Evolutionary conservation across 805 yeast species (phyloP), one percentile per base, ranked within the genome.

Genomic region (Saccharomycopsis sp.): DNA sequence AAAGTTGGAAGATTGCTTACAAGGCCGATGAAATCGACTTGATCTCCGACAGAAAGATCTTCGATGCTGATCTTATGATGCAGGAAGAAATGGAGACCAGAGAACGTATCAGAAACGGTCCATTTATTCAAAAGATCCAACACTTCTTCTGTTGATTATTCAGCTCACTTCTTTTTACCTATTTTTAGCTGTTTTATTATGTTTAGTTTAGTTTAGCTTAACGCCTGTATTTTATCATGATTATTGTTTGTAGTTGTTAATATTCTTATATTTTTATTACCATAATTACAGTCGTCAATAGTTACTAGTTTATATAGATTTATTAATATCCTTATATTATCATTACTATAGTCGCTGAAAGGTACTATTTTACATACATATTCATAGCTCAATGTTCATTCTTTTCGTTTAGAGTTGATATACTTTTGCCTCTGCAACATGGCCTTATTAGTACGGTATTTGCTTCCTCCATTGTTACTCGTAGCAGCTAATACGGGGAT

Each of bases 31-130:
- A 78, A 47, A 71, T 78, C 53, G 82, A 78, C 66, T 70, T 78
- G 44, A 74, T 73, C 53, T 71, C 76, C 51, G 81, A 81, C 56
- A 73, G 82, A 71, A 74, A 74, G 66, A 69, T 73, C 52, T 71
- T 73, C 58, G 78, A 76, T 62, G 67, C 44, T 62, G 64, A 61
- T 19, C 38, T 59, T 7, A 25, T 58, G 41, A 50, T 52, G 22
- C 62, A 61, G 49, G 62, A 61, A 56, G 69, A 83, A 56, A 77
- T 75, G 5, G 87, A 82, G 69, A 87, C 85, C 68, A 77, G 70
- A 67, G 84, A 71, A 15, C 65, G 59, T 17, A 47, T 78, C 54
- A 71, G 49, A n/a, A 54, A 55, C 47, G 61, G 62, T 38, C 41
- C 58, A 3, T 20, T 58, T 15, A 29, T 34, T 15, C 29, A 25